These are phyloP conservation scores for Colletotrichum horii DNA, from an alignment of 2,329 filamentous ascomycete genomes.

Conservation along the genomic window DNA sequence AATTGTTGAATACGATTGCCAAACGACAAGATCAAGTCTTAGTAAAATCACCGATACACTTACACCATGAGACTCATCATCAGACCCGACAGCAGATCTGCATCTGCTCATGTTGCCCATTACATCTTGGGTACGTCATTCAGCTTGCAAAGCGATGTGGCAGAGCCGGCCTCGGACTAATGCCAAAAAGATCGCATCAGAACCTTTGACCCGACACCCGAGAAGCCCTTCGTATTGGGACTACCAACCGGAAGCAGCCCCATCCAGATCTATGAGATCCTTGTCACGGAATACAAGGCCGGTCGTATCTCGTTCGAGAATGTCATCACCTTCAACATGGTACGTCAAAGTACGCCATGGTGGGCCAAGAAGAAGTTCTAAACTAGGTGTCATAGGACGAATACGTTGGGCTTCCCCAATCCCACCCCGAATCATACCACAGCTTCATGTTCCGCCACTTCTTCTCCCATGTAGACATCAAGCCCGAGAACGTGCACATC, in stretches of 20 bases:
- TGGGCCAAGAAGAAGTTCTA: not conserved
- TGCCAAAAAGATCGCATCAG: constrained; percentile 44
- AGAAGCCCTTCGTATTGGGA: constrained; percentile 26
- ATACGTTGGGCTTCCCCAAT: constrained; percentile 74
- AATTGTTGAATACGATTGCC: rapidly evolving
- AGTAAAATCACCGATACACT: rapidly evolving
- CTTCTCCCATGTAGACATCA: constrained; percentile 76
- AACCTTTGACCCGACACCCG: constrained; percentile 23
- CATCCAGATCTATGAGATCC: constrained; percentile 46
- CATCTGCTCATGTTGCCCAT: constrained; percentile 72
- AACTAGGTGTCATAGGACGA: constrained; percentile 63
- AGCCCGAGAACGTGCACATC: constrained; percentile 73
- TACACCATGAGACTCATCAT: constrained; percentile 73
- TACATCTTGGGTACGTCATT: constrained; percentile 70
- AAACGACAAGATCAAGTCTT: not conserved
- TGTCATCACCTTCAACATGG: constrained; percentile 84
- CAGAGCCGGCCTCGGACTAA: not conserved
- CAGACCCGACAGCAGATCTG: constrained; percentile 65
- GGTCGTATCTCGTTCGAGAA: constrained; percentile 54
- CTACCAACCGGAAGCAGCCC: constrained; percentile 28
- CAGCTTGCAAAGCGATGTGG: rapidly evolving
- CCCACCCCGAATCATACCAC: constrained; percentile 80
- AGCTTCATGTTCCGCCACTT: constrained; percentile 85
- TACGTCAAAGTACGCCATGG: not conserved
- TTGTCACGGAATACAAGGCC: constrained; percentile 67